A percentile compares a stretch with the other conserved stretches of the same genome.
phyloP scores from a whole-genome alignment of 371 early-diverging fungal species.

The Nematocida sp. region DNA sequence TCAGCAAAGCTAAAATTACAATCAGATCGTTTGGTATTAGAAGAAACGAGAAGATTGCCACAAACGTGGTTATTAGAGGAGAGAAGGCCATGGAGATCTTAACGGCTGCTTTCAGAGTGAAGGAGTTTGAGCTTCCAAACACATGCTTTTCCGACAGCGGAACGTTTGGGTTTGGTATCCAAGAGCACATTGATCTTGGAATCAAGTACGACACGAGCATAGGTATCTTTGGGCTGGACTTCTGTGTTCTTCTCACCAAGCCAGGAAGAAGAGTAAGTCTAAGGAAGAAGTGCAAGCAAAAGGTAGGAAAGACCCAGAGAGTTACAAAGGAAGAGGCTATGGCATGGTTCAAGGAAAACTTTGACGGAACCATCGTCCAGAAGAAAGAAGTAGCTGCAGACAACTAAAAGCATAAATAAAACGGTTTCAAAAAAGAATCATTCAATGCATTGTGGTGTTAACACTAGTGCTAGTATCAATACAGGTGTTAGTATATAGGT shows the following conservation, averaged over 20 bases:
- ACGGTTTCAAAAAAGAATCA: no score
- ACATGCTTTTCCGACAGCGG: constrained; percentile 92
- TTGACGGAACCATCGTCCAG: constrained; percentile 61
- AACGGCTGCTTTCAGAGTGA: constrained; percentile 95
- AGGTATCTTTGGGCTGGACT: constrained; percentile 80
- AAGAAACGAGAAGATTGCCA: constrained; percentile 99
- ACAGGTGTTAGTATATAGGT: no score
- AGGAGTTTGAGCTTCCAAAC: constrained; percentile 91
- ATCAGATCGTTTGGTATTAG: constrained; percentile 98
- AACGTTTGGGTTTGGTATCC: constrained; percentile 99
- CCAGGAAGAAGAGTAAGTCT: constrained; percentile 89
- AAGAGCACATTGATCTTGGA: constrained; percentile 99
- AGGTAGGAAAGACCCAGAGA: constrained; percentile 82
- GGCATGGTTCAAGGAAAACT: constrained; percentile 67
- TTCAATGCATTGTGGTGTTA: no score
- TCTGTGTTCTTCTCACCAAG: constrained; percentile 91
- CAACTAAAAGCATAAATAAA: constrained; percentile 24
- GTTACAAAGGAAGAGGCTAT: constrained; percentile 75
- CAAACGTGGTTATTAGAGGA: constrained; percentile 95
- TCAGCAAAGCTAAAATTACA: constrained; percentile 97
- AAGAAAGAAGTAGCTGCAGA: constrained; percentile 17
- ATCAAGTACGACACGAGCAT: constrained; percentile 99
- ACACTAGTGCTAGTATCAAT: not conserved
- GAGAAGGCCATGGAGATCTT: constrained; percentile 87
- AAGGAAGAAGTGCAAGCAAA: constrained; percentile 78